A percentile compares a stretch with the other conserved stretches of the same genome.
Conservation (phyloP, 2,329 filamentous ascomycete genomes). For the Aspergillus piperis region DNA sequence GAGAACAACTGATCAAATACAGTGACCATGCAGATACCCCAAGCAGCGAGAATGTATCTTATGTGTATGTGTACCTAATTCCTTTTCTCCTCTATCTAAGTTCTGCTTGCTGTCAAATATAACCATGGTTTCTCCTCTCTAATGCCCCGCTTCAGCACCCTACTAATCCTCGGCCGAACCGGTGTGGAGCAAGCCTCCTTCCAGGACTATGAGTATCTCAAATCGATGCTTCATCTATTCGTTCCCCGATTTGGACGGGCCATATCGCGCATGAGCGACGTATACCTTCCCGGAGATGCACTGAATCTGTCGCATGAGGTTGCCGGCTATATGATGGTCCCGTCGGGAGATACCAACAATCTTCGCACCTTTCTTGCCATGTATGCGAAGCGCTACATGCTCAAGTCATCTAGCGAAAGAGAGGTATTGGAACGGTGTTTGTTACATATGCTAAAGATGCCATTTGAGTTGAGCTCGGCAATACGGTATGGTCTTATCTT, state of each 20-base stretch:
- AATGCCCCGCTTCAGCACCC: neutral
- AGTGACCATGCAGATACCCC: no score
- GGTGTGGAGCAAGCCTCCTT: neutral
- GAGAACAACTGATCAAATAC: no score
- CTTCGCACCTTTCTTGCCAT: neutral
- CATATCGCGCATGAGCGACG: neutral
- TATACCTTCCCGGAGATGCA: slow-evolving; percentile 4
- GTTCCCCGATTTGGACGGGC: neutral
- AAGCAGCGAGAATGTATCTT: neutral
- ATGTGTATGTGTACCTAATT: neutral
- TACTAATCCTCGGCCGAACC: slow-evolving; percentile 5
- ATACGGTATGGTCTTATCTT: slow-evolving; percentile 7
- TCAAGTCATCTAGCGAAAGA: neutral
- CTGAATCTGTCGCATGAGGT: neutral
- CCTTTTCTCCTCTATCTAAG: no score
- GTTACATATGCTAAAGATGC: slow-evolving; percentile 16
- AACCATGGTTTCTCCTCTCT: neutral
- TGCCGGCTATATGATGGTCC: neutral
- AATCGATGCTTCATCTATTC: slow-evolving; percentile 4
- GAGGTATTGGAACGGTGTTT: slow-evolving; percentile 11
- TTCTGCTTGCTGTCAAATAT: no score
- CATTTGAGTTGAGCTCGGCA: slow-evolving; percentile 12
- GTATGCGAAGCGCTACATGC: slow-evolving; percentile 6
- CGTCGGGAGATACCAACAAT: neutral
- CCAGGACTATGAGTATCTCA: slow-evolving; percentile 6